These are phyloP conservation scores for Carallia pectinifolia DNA, from an alignment of 345 rosid species.

Conservation along the genomic window DNA sequence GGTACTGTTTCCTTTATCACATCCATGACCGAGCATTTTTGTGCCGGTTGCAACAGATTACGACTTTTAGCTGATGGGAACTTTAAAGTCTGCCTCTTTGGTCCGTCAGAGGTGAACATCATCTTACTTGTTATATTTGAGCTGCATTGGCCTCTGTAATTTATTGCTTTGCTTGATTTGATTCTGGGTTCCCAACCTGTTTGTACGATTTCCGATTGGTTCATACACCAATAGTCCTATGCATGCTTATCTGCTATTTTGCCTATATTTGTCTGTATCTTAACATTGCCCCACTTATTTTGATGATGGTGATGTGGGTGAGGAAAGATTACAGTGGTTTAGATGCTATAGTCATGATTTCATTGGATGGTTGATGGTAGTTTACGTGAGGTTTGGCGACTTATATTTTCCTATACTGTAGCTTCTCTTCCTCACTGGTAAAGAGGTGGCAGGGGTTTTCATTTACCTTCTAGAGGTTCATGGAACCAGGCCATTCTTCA, in stretches of 20 bases:
- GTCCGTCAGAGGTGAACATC: conserved; percentile 78
- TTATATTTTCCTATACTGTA: no score
- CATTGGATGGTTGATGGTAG: no score
- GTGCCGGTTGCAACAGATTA: conserved; percentile 97
- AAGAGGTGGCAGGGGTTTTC: no score
- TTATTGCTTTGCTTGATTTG: neutral
- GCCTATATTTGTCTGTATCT: neutral
- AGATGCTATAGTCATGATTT: no score
- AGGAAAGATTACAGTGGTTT: no score
- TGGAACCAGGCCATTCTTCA: no score
- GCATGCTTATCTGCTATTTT: no score
- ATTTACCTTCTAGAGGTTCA: no score
- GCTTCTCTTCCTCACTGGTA: no score
- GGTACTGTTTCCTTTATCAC: conserved; percentile 94
- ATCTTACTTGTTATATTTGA: neutral
- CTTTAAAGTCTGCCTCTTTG: conserved; percentile 98
- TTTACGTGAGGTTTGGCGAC: no score
- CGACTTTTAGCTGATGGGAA: conserved; percentile 96
- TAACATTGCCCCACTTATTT: neutral
- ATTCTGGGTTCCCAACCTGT: neutral
- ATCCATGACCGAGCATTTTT: conserved; percentile 95
- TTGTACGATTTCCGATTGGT: neutral
- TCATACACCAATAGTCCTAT: neutral
- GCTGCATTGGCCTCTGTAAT: neutral
- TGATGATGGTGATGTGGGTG: neutral